Conservation (phyloP, 2,329 filamentous ascomycete genomes). For the Sporothrix pallida region DNA sequence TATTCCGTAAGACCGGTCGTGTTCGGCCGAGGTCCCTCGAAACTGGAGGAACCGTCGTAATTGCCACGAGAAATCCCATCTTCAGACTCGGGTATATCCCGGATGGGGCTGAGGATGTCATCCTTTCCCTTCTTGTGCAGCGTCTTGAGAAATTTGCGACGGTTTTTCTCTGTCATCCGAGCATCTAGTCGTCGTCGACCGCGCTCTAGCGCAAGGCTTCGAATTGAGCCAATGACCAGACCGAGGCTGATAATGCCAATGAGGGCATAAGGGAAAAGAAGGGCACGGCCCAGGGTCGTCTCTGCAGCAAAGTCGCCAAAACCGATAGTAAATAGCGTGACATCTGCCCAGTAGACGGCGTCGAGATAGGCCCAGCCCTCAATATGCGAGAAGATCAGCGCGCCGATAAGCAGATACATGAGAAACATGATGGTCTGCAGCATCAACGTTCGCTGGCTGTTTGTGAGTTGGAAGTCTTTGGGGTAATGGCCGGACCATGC, state of each 20-base stretch:
- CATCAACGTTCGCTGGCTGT: constrained; percentile 85
- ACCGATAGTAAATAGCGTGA: constrained; percentile 69
- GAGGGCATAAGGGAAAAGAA: constrained; percentile 83
- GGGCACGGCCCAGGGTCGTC: constrained; percentile 65
- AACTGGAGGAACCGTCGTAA: constrained; percentile 21
- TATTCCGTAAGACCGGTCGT: constrained; percentile 51
- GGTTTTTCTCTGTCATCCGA: constrained; percentile 65
- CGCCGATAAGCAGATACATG: constrained; percentile 78
- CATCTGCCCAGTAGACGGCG: constrained; percentile 78
- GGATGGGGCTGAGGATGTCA: constrained; percentile 58
- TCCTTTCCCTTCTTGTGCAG: constrained; percentile 55
- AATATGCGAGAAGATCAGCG: constrained; percentile 72
- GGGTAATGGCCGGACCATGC: constrained; percentile 73
- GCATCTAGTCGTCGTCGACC: constrained; percentile 60
- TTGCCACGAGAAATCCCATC: background rate
- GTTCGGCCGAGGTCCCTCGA: constrained; percentile 27
- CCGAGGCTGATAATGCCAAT: constrained; percentile 75
- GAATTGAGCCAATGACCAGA: constrained; percentile 46
- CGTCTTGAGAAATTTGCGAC: constrained; percentile 54
- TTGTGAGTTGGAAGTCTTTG: constrained; percentile 78
- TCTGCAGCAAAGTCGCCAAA: constrained; percentile 61
- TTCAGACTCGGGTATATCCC: background rate
- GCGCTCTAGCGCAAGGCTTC: constrained; percentile 66
- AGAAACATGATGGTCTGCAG: constrained; percentile 88
- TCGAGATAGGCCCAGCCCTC: constrained; percentile 80